Conservation (phyloP, 2,329 filamentous ascomycete genomes). For the Byssothecium circinans region DNA sequence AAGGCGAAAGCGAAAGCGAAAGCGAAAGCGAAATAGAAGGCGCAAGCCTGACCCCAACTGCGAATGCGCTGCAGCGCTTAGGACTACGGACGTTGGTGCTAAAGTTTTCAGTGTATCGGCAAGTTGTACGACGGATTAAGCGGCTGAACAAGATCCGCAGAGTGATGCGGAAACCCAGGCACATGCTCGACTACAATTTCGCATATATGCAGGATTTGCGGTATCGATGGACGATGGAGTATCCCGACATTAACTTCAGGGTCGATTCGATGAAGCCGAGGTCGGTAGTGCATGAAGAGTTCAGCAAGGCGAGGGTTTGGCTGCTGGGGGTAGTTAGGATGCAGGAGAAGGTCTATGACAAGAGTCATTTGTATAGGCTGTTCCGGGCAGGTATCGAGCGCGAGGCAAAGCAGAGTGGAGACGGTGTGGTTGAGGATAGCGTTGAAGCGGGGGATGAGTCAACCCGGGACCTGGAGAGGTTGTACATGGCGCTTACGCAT, state of each 20-base stretch:
- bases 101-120: not conserved
- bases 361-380: conserved; percentile 9
- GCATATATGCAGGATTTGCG: not conserved
- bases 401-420: conserved; percentile 1
- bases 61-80: not conserved
- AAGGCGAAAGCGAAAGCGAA: not conserved
- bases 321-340: conserved; percentile 9
- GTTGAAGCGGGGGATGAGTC: not conserved
- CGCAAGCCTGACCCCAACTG: too few relatives aligned
- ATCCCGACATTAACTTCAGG: not conserved
- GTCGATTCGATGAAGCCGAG: not conserved
- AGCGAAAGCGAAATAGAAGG: not conserved
- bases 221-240: not conserved
- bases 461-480: conserved; percentile 13
- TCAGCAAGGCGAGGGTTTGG: conserved; percentile 13
- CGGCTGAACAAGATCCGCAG: not conserved
- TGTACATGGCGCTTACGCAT: conserved; percentile 23
- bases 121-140: not conserved
- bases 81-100: not conserved
- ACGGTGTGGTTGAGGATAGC: too few relatives aligned
- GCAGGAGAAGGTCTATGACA: conserved; percentile 5
- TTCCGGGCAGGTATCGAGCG: conserved; percentile 19
- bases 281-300: not conserved
- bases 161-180: not conserved
- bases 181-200: not conserved